Percentiles rank a stretch among this genome's conserved stretches.
These are phyloP conservation scores for Lentinula sp. DNA, from an alignment of 768 basidiomycete genomes.

Conservation along the genomic window DNA sequence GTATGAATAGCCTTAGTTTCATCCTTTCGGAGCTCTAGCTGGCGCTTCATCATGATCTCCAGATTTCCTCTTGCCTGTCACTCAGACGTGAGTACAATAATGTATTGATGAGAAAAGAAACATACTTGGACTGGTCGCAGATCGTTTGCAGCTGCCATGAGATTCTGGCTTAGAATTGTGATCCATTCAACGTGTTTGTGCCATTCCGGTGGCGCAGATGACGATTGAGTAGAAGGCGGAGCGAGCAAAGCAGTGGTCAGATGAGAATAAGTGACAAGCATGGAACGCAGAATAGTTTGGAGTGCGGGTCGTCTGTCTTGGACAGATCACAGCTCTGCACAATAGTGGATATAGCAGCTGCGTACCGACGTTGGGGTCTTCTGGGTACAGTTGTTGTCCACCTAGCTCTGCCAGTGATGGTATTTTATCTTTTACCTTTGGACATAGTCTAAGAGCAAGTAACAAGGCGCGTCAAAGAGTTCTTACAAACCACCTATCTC, in stretches of 20 bases:
- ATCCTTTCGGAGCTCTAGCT: constrained; percentile 65
- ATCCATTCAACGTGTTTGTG: constrained; percentile 77
- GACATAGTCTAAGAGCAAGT: constrained; percentile 9
- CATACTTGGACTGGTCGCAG: constrained; percentile 79
- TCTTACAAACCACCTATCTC: constrained; percentile 87
- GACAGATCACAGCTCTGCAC: background rate
- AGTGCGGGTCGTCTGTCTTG: constrained; percentile 76
- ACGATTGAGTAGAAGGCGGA: constrained; percentile 49
- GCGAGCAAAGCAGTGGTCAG: constrained; percentile 64
- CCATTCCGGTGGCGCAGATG: constrained; percentile 57
- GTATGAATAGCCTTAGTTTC: constrained; percentile 66
- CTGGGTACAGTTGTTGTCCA: constrained; percentile 74
- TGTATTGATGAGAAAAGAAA: constrained; percentile 1
- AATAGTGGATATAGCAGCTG: background rate
- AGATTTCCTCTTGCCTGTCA: constrained; percentile 71
- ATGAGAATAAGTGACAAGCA: constrained; percentile 74
- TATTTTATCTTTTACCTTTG: constrained; percentile 75
- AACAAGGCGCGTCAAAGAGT: constrained; percentile 7
- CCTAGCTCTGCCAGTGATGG: constrained; percentile 80
- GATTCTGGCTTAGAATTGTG: constrained; percentile 71
- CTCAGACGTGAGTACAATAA: background rate
- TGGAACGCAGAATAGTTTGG: constrained; percentile 62
- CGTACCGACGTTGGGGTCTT: constrained; percentile 63
- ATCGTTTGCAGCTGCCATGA: constrained; percentile 89
- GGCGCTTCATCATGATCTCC: constrained; percentile 75